Evolutionary conservation across 2,329 filamentous ascomycete genomes (phyloP).

Genomic region (Macrophomina tecta): DNA sequence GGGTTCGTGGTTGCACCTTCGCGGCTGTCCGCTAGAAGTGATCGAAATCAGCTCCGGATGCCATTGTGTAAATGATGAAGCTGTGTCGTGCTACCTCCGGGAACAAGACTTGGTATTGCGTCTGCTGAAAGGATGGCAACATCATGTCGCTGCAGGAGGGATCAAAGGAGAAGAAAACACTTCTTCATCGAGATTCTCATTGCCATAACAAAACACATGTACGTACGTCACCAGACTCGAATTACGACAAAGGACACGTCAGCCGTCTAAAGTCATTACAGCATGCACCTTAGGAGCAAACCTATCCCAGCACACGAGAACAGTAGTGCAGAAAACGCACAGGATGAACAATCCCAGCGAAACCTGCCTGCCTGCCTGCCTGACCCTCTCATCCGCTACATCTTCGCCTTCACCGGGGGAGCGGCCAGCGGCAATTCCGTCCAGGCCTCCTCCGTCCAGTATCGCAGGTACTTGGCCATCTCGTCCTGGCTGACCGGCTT

Average conservation of each 20-base stretch:
- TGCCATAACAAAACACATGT: neutral
- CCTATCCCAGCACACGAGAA: too few species aligned
- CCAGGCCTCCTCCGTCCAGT: conserved; percentile 14
- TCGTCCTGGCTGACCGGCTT: neutral
- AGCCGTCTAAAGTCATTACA: too few species aligned
- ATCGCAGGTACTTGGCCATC: conserved; percentile 11
- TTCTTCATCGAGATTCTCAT: neutral
- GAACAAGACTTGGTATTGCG: neutral
- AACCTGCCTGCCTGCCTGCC: too few species aligned
- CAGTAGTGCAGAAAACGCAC: too few species aligned
- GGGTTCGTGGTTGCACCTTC: neutral
- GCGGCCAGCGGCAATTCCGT: neutral
- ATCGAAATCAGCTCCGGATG: neutral
- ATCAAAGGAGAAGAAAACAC: neutral
- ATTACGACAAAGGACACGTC: too few species aligned
- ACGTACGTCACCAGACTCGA: too few species aligned
- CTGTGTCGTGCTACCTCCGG: neutral
- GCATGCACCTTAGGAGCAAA: too few species aligned
- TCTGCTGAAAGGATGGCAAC: too few species aligned
- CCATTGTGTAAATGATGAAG: neutral
- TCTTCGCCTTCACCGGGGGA: neutral
- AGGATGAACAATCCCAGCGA: too few species aligned
- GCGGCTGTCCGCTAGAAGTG: too few species aligned
- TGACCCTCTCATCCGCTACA: neutral
- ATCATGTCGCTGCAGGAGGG: neutral